Evolutionary conservation across 805 yeast species (phyloP), one percentile per base, ranked within the genome.

Genomic region (baker's yeast (Saccharomyces cerevisiae)): DNA sequence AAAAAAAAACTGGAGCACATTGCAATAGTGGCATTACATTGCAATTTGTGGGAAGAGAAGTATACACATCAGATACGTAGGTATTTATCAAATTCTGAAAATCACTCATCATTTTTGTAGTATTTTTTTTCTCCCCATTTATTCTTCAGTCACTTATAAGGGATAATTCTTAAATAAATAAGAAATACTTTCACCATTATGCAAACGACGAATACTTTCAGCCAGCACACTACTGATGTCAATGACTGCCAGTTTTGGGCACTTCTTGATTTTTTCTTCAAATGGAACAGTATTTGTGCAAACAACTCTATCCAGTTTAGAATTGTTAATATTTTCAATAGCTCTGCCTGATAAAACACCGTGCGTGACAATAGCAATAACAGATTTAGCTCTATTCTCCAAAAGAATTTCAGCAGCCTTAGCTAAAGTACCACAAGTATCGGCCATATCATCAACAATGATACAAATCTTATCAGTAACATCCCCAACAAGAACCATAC

Each of bases 381-480:
- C 94, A 54, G 82, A 77, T 63, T 81, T 75, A 48, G 92, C 94
- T 32, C 79, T 79, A 62, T 86, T 83, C 28, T 80, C 83, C 55
- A 87, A 67, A 53, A 87, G 73, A 13, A 84, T 81, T 58, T 87
- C 92, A 24, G 90, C 88, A 41, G 94, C 94, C 70, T 87, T 87
- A 52, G 85, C 87, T 59, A 87, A 73, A 21, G 95, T 87, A 58
- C 94, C 95, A 73, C 95, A 87, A 22, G 95, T 87, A 68, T 87
- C 95, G 48, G 94, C 94, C 90, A 87, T 87, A 70, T 87, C 95
- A 72, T 87, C 95, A 48, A 87, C 88, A 61, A 87, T 80, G 53
- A 87, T 75, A 73, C 94, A 87, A 50, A 82, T 76, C 70, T 87
- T 87, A 56, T 80, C 84, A 2, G 83, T 73, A 41, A 87, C 95